Base-by-base conservation (phyloP, 768 basidiomycete genomes). In the Tricholoma hemisulphureum region DNA sequence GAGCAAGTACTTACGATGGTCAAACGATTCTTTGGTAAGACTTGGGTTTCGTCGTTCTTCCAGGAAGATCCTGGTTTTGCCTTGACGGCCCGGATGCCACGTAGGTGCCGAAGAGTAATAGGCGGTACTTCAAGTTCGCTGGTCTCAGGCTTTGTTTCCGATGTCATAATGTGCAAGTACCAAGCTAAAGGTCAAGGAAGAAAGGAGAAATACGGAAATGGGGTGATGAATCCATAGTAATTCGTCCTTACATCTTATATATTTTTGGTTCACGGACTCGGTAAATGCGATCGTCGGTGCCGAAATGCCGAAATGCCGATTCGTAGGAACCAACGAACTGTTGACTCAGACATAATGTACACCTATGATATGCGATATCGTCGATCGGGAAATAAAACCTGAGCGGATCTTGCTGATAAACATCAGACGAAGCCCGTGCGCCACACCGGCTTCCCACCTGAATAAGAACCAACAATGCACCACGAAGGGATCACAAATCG, bases 11-110 rank as follows among this genome's bases (percentile, higher is more conserved):
- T 43, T 55, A 83, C 83, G n/a, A 85, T 65, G 11, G 70, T 45
- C 48, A 84, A 65, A 10, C 73, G 71, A 63, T 84, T 84, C 58
- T 82, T 75, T 6, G 85, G 85, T n/a, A 87, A 62, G 10, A 78
- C 72, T 29, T 86, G 84, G 16, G 78, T 75, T 59, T 87, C 85
- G 53, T 76, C 71, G 6, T 68, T 67, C 57, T 78, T 81, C 85
- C 85, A 86, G 18, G 83, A 78, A 21, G 79, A 77, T 1, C 81
- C 83, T 4, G 79, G 80, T 51, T 60, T 53, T 2, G 60, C 63
- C 41, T 77, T 75, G 32, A 31, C 31, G 9, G 60, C 59, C 61
- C 54, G 55, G 32, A n/a, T 49, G 26, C n/a, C n/a, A n/a, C 8
- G 28, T 49, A 13, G 11, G 4, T 52, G 28, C 58, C 46, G 28